phyloP scores from a whole-genome alignment of 495 filamentous ascomycete genomes.

The Aspergillus ostianus region DNA sequence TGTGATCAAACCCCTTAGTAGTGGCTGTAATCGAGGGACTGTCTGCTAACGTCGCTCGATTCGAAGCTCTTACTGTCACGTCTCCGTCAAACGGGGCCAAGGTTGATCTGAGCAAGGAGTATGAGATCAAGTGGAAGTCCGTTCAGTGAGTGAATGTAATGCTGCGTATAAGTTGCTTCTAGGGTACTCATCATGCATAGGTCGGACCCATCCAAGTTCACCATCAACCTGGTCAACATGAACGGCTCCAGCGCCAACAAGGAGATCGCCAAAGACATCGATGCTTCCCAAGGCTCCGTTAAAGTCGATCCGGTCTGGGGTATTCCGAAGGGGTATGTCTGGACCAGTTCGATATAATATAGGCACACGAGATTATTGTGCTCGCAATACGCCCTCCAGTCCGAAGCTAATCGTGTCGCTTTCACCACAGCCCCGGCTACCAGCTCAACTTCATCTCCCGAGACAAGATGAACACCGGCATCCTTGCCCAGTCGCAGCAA shows the following conservation, averaged over 20 bases:
- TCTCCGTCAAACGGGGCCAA: conserved; percentile 13
- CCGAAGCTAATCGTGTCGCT: not conserved
- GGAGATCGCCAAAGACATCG: conserved; percentile 30
- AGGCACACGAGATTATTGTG: not conserved
- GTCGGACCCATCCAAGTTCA: conserved; percentile 28
- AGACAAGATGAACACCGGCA: conserved; percentile 28
- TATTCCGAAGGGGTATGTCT: conserved; percentile 24
- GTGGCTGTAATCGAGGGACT: conserved; percentile 17
- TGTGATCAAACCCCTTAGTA: not conserved
- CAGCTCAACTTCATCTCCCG: conserved; percentile 35
- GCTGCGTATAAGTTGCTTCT: not conserved
- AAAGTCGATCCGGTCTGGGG: conserved; percentile 20
- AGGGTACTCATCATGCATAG: conserved; percentile 7
- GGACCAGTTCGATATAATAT: not conserved
- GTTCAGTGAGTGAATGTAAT: conserved; percentile 13
- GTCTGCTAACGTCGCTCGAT: conserved; percentile 12
- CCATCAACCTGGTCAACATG: conserved; percentile 29
- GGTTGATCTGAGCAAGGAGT: conserved; percentile 26
- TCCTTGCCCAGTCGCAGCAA: conserved; percentile 32
- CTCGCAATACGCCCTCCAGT: not conserved
- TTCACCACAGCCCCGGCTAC: conserved; percentile 24
- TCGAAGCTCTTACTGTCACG: conserved; percentile 22
- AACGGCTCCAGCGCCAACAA: conserved; percentile 34
- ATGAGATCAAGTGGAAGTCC: conserved; percentile 17
- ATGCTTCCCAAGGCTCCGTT: conserved; percentile 23